These are phyloP conservation scores for Trametes meyenii DNA, from an alignment of 768 basidiomycete species.

Conservation along the genomic window DNA sequence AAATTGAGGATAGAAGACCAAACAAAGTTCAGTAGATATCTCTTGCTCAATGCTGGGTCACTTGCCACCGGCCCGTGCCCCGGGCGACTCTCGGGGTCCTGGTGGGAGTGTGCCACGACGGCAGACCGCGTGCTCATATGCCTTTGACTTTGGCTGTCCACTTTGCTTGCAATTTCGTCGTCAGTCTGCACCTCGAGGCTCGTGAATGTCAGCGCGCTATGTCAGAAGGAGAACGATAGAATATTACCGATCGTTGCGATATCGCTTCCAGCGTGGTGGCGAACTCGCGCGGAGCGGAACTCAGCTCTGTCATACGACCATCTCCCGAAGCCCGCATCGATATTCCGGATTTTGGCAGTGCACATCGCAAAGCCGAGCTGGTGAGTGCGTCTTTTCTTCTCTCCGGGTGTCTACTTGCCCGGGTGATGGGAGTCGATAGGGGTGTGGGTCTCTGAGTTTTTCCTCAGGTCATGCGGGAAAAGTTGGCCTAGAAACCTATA, in stretches of 20 bases:
- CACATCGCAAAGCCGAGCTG: conserved; percentile 9
- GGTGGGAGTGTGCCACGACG: not conserved
- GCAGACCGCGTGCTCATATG: not conserved
- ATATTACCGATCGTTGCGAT: conserved; percentile 13
- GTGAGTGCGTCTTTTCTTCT: conserved; percentile 17
- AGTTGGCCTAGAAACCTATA: conserved; percentile 1
- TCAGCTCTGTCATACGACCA: conserved; percentile 15
- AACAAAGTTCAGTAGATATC: too few relatives aligned
- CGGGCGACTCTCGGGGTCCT: conserved; percentile 2
- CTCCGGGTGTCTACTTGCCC: conserved; percentile 9
- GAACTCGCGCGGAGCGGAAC: conserved; percentile 8
- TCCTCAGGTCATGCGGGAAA: conserved; percentile 16
- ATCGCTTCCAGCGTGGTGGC: conserved; percentile 12
- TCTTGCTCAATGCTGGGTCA: too few relatives aligned
- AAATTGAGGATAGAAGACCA: too few relatives aligned
- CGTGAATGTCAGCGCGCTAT: not conserved
- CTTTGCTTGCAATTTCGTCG: not conserved
- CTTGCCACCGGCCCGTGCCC: not conserved
- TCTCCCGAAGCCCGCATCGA: conserved; percentile 12
- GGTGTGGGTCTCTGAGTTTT: not conserved
- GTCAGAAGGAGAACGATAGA: conserved; percentile 5
- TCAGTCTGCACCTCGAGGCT: conserved; percentile 18
- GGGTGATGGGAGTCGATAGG: conserved; percentile 19
- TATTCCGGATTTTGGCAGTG: conserved; percentile 21
- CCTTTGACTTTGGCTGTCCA: too few relatives aligned